Percentiles rank a stretch among this genome's conserved stretches.
phyloP scores from a whole-genome alignment of 2,329 filamentous ascomycete species.

The Gyromitra esculenta region DNA sequence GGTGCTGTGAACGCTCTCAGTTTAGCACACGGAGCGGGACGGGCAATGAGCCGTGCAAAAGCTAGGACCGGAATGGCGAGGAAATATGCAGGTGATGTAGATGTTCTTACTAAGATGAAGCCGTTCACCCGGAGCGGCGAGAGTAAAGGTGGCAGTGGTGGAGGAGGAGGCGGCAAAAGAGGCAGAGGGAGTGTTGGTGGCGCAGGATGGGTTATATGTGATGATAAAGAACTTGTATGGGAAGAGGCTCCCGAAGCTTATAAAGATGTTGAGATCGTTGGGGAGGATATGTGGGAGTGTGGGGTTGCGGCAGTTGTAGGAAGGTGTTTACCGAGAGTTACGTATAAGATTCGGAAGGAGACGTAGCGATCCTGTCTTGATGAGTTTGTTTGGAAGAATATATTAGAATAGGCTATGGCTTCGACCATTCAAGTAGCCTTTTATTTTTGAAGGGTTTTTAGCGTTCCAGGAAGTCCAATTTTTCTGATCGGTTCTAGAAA shows the following conservation, averaged over 20 bases:
- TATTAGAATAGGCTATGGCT: background rate
- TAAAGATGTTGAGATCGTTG: constrained; percentile 60
- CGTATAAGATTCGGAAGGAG: constrained; percentile 61
- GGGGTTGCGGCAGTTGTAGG: constrained; percentile 59
- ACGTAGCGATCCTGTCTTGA: background rate
- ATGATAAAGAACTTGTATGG: constrained; percentile 60
- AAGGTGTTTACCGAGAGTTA: constrained; percentile 59
- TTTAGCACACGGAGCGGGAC: constrained; percentile 61
- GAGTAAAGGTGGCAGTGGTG: constrained; percentile 51
- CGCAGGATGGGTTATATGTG: constrained; percentile 61
- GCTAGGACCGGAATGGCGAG: constrained; percentile 58
- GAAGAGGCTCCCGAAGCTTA: constrained; percentile 61
- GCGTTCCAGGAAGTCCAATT: too few relatives aligned
- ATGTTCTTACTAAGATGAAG: constrained; percentile 52
- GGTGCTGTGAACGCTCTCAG: constrained; percentile 59
- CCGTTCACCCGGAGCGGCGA: constrained; percentile 22
- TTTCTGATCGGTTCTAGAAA: too few relatives aligned
- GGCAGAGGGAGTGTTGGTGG: constrained; percentile 14
- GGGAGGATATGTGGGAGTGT: constrained; percentile 59
- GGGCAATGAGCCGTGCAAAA: constrained; percentile 60
- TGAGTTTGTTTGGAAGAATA: background rate
- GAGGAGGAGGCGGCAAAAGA: constrained; percentile 51
- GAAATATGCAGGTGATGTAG: constrained; percentile 59
- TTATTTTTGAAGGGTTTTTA: too few relatives aligned
- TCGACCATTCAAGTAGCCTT: too few relatives aligned